Evolutionary conservation across 2,329 filamentous ascomycete genomes (phyloP).

Genomic region (Ceratocystis cubensis): DNA sequence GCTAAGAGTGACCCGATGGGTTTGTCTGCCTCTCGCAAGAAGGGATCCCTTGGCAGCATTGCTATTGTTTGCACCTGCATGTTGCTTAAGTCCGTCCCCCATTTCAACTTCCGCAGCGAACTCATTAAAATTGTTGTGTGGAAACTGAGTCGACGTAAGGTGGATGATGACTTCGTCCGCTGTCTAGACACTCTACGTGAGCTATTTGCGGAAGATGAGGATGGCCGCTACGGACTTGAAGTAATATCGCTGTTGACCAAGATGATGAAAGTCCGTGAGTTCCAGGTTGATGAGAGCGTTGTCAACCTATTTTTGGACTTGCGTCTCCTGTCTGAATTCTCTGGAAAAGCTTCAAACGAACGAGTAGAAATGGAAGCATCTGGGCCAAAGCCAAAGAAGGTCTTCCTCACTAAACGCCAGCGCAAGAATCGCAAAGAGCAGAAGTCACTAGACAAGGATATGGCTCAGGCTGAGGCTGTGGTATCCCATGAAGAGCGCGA

Average conservation of each 20-base stretch:
- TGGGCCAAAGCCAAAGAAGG: constrained; percentile 60
- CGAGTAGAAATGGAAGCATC: constrained; percentile 46
- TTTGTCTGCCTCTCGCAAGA: constrained; percentile 22
- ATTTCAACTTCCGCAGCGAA: constrained; percentile 93
- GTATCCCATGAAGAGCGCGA: constrained; percentile 89
- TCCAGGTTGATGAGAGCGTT: constrained; percentile 68
- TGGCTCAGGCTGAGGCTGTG: constrained; percentile 79
- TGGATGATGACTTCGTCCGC: constrained; percentile 65
- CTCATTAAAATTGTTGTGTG: constrained; percentile 75
- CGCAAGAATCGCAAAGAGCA: constrained; percentile 75
- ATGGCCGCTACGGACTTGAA: constrained; percentile 78
- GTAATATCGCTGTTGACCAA: constrained; percentile 73
- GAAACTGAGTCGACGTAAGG: constrained; percentile 60
- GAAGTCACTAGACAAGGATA: constrained; percentile 80
- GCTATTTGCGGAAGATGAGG: constrained; percentile 75
- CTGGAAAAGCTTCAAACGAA: constrained; percentile 68
- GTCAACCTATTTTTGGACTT: constrained; percentile 86
- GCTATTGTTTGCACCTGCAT: constrained; percentile 79
- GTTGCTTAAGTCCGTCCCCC: constrained; percentile 68
- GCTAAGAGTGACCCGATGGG: constrained; percentile 42
- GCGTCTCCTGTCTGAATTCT: constrained; percentile 76
- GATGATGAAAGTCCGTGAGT: constrained; percentile 88
- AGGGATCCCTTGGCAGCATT: constrained; percentile 50
- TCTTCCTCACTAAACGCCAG: constrained; percentile 79
- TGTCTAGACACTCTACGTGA: constrained; percentile 68